These are phyloP conservation scores for Phanerodontia chrysosporium DNA, from an alignment of 768 basidiomycete genomes.

Conservation along the genomic window DNA sequence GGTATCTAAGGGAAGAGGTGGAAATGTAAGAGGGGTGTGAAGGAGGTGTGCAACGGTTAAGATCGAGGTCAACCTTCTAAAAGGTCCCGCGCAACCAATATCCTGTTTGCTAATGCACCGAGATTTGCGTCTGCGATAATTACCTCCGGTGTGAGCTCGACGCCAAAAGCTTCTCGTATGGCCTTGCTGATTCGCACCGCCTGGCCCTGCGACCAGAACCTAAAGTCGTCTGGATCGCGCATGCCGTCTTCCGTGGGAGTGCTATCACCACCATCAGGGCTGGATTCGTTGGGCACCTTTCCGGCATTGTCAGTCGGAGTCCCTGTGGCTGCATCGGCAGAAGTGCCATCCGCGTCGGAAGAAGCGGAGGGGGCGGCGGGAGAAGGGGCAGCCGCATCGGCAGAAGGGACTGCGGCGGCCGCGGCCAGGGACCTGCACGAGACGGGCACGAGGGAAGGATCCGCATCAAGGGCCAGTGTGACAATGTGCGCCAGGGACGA, in stretches of 20 bases:
- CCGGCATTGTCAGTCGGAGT: no score
- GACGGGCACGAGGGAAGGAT: slow-evolving; percentile 74
- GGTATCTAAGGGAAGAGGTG: not conserved
- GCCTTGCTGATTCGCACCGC: slow-evolving; percentile 83
- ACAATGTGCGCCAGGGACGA: slow-evolving; percentile 71
- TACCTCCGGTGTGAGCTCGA: slow-evolving; percentile 88
- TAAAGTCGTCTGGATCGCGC: slow-evolving; percentile 87
- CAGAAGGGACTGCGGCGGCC: no score
- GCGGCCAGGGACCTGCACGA: slow-evolving; percentile 44
- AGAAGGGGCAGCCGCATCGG: not conserved
- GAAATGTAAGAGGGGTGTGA: not conserved
- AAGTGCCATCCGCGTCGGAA: not conserved
- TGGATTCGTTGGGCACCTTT: no score
- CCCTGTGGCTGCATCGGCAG: no score
- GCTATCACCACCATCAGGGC: not conserved
- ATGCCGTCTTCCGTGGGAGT: slow-evolving; percentile 31
- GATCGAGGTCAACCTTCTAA: slow-evolving; percentile 18
- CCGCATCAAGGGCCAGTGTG: slow-evolving; percentile 81
- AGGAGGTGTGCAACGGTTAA: slow-evolving; percentile 5
- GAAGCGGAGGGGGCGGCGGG: no score
- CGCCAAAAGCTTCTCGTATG: slow-evolving; percentile 77
- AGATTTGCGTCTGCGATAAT: slow-evolving; percentile 93
- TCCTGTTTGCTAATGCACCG: slow-evolving; percentile 76
- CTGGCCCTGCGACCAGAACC: slow-evolving; percentile 88
- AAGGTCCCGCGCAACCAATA: slow-evolving; percentile 59